Evolutionary conservation across 495 filamentous ascomycete genomes (phyloP).

Genomic region (Astrothelium macrocarpum): DNA sequence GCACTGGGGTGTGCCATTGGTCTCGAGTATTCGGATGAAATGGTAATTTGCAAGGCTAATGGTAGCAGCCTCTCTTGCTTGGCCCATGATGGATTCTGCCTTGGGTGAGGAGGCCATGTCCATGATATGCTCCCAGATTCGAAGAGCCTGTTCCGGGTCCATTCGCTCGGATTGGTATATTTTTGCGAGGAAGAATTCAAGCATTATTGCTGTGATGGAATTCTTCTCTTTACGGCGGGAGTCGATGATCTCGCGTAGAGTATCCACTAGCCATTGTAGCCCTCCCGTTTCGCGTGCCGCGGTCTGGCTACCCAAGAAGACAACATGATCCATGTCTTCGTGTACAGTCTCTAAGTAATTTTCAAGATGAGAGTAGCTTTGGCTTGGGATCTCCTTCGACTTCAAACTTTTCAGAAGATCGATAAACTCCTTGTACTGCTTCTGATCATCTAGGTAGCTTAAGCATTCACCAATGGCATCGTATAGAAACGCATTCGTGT

Average conservation of each 20-base stretch:
- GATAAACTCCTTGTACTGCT: constrained; percentile 1
- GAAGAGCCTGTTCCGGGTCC: constrained; percentile 6
- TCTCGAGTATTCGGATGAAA: not conserved
- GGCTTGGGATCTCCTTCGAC: not conserved
- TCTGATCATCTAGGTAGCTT: not conserved
- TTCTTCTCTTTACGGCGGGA: constrained; percentile 2
- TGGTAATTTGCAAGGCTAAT: constrained; percentile 7
- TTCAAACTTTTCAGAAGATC: constrained; percentile 1
- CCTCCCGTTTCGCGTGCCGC: not conserved
- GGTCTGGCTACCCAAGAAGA: not conserved
- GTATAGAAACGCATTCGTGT: constrained; percentile 1
- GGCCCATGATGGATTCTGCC: not conserved
- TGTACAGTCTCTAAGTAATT: constrained; percentile 2
- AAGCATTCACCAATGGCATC: constrained; percentile 4
- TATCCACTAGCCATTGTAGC: constrained; percentile 8
- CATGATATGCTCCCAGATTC: constrained; percentile 9
- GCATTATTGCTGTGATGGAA: not conserved
- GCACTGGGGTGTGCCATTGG: not conserved
- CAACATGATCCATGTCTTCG: not conserved
- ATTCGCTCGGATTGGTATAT: not conserved
- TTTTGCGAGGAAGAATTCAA: constrained; percentile 9
- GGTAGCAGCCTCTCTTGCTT: not conserved
- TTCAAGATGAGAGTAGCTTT: constrained; percentile 1
- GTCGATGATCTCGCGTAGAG: constrained; percentile 1
- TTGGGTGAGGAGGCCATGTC: not conserved